Evolutionary conservation across 257 asterid species (phyloP).

Genomic region (Datura wrightii): DNA sequence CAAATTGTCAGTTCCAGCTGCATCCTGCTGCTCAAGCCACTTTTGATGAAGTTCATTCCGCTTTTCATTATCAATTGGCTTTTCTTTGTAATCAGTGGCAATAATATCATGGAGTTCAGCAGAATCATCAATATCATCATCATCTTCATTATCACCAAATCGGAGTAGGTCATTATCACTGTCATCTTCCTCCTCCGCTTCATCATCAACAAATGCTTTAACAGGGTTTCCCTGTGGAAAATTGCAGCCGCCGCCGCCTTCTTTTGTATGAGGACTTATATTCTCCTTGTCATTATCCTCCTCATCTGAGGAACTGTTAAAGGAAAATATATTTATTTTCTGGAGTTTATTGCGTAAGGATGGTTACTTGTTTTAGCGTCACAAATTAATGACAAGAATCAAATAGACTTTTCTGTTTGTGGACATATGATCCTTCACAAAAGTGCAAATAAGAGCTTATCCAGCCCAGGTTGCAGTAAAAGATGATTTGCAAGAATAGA

Average conservation of each 20-base stretch:
- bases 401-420: conserved; percentile 3
- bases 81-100: conserved; percentile 74
- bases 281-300: conserved; percentile 82
- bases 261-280: conserved; percentile 48
- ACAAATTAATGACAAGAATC: conserved; percentile 4
- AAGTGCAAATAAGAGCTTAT: conserved; percentile 6
- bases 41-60: conserved; percentile 91
- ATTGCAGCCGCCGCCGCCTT: conserved; percentile 39
- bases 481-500: conserved; percentile 18
- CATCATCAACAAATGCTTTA: conserved; percentile 81
- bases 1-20: conserved; percentile 87
- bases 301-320: conserved; percentile 79
- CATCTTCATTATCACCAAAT: conserved; percentile 71
- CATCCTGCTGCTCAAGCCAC: conserved; percentile 99
- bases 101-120: conserved; percentile 85
- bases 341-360: background rate
- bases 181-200: conserved; percentile 96
- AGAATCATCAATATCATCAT: conserved; percentile 68
- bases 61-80: conserved; percentile 59
- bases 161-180: conserved; percentile 68
- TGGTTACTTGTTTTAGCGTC: background rate
- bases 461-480: conserved; percentile 27
- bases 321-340: conserved; percentile 25
- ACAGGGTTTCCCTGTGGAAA: conserved; percentile 70
- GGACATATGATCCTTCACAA: conserved; percentile 8